Conservation (phyloP, 2,329 filamentous ascomycete genomes). For the Aaosphaeria arxii region DNA sequence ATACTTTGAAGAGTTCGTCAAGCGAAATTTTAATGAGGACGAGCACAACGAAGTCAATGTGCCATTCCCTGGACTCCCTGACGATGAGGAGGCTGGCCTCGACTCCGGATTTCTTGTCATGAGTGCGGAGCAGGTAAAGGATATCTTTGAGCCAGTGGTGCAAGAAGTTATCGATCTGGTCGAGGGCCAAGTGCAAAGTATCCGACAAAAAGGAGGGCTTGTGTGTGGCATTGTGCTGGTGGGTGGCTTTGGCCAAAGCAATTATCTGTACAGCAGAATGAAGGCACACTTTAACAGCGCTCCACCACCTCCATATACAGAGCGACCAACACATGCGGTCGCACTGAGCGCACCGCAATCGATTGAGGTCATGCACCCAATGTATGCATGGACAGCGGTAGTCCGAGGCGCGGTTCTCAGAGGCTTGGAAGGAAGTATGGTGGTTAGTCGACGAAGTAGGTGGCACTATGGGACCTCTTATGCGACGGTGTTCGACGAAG, state of each 20-base stretch:
- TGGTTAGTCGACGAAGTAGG: conserved; percentile 69
- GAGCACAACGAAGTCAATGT: conserved; percentile 75
- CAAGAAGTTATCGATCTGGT: conserved; percentile 48
- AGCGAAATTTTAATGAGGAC: conserved; percentile 78
- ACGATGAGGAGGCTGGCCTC: conserved; percentile 71
- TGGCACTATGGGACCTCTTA: conserved; percentile 81
- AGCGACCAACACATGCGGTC: conserved; percentile 65
- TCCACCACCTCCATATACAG: conserved; percentile 58
- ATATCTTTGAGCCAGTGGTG: conserved; percentile 73
- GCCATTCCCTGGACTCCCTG: conserved; percentile 71
- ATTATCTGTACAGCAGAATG: conserved; percentile 68
- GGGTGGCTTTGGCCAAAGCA: conserved; percentile 76
- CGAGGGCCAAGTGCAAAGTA: conserved; percentile 44
- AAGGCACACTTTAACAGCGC: conserved; percentile 63
- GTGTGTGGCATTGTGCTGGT: conserved; percentile 72
- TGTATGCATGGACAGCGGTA: conserved; percentile 80
- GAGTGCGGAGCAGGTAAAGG: conserved; percentile 65
- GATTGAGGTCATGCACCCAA: conserved; percentile 77
- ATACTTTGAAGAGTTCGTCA: conserved; percentile 83
- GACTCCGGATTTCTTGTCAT: conserved; percentile 76
- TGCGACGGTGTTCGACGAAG: conserved; percentile 75
- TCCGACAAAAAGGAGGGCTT: conserved; percentile 36
- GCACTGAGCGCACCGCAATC: conserved; percentile 52
- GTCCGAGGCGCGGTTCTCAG: conserved; percentile 73
- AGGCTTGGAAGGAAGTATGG: conserved; percentile 75